A percentile compares a stretch with the other conserved stretches of the same genome.
Conservation (phyloP, 495 filamentous ascomycete species). For the Clavariopsis aquatica region DNA sequence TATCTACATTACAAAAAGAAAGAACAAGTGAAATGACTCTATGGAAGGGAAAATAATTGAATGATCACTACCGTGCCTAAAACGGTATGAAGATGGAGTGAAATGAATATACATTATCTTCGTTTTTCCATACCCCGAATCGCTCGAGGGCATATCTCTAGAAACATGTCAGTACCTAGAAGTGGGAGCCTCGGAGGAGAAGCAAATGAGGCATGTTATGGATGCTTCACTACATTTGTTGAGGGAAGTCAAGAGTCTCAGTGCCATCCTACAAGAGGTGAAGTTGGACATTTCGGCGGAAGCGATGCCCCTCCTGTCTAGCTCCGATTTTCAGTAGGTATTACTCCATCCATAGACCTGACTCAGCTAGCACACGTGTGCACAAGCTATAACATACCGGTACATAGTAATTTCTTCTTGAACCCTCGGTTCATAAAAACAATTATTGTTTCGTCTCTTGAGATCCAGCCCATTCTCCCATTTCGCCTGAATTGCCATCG, state of each 20-base stretch:
- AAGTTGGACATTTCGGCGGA: not conserved
- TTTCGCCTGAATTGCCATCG: not conserved
- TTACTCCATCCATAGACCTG: not conserved
- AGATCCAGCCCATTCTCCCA: too few species aligned
- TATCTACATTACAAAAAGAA: too few species aligned
- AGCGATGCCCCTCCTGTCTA: conserved; percentile 1
- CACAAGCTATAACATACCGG: too few species aligned
- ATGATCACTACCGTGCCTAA: not conserved
- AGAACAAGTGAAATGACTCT: not conserved
- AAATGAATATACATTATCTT: not conserved
- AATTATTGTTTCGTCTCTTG: too few species aligned
- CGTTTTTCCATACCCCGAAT: too few species aligned
- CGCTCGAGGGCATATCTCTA: too few species aligned
- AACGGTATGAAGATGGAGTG: not conserved
- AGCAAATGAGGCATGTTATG: not conserved
- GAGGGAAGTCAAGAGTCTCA: not conserved
- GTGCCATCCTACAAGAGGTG: not conserved
- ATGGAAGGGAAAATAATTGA: not conserved
- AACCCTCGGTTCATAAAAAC: too few species aligned
- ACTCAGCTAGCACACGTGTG: not conserved
- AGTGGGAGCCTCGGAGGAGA: not conserved
- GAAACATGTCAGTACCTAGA: not conserved
- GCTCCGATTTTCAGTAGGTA: not conserved
- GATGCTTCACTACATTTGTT: not conserved
- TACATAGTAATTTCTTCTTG: too few species aligned